These are phyloP conservation scores for Globisporangium spiculum DNA, from an alignment of 352 stramenopile genomes.

Conservation along the genomic window DNA sequence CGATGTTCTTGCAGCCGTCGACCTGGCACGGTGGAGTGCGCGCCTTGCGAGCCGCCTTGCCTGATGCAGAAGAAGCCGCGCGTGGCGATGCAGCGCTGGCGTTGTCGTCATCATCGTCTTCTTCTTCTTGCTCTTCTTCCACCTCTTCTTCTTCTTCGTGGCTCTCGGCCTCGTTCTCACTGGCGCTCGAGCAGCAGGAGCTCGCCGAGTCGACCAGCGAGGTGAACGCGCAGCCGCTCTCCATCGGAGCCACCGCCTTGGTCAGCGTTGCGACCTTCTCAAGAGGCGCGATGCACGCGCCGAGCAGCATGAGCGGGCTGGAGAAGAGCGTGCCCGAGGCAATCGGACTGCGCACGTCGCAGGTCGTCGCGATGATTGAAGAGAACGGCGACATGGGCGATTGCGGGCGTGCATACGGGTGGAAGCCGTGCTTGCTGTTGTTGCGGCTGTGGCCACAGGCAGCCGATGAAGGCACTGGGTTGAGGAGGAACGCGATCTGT, in stretches of 20 bases:
- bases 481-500: constrained; percentile 46
- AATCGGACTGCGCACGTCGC: constrained; percentile 19
- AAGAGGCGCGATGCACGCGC: constrained; percentile 29
- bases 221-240: constrained; percentile 12
- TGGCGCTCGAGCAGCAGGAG: constrained; percentile 16
- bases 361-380: constrained; percentile 17
- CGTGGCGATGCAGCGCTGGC: constrained; percentile 3
- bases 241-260: constrained; percentile 1
- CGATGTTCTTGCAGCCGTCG: constrained; percentile 59
- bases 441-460: constrained; percentile 13
- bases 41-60: constrained; percentile 27
- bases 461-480: constrained; percentile 19
- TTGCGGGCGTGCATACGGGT: constrained; percentile 10
- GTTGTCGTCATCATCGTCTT: constrained; percentile 9
- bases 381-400: constrained; percentile 21
- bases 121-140: constrained; percentile 12
- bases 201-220: constrained; percentile 15
- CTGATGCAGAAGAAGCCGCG: background rate
- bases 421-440: constrained; percentile 1
- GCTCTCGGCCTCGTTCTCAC: constrained; percentile 22
- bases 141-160: constrained; percentile 34
- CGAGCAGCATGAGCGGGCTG: constrained; percentile 34
- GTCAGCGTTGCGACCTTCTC: constrained; percentile 15
- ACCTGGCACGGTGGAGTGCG: constrained; percentile 63
- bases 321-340: constrained; percentile 21